phyloP scores from a whole-genome alignment of 495 filamentous ascomycete genomes.

The Aspergillus saccharolyticus region DNA sequence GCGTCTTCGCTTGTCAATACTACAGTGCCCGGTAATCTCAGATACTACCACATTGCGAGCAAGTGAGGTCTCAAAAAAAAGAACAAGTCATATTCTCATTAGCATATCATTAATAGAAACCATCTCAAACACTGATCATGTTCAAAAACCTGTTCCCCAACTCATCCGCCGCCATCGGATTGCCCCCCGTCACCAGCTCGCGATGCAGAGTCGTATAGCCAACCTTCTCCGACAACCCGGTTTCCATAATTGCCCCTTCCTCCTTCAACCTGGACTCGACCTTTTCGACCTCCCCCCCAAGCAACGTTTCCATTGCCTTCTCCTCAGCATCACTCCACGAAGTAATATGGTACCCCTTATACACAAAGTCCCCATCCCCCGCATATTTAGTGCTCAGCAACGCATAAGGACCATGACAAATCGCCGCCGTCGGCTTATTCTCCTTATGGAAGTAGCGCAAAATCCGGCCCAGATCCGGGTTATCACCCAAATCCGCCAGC shows the following conservation, averaged over 20 bases:
- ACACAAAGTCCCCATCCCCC: conserved; percentile 31
- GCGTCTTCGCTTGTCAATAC: too few species aligned
- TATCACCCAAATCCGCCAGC: conserved; percentile 31
- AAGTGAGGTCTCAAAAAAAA: too few species aligned
- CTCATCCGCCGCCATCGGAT: conserved; percentile 28
- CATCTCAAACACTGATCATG: conserved; percentile 26
- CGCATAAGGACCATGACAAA: conserved; percentile 42
- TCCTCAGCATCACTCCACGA: conserved; percentile 32
- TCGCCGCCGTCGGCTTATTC: conserved; percentile 33
- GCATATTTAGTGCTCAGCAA: conserved; percentile 31
- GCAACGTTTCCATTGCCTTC: conserved; percentile 26
- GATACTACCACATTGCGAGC: too few species aligned
- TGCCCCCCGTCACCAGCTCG: conserved; percentile 27
- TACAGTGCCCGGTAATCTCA: too few species aligned
- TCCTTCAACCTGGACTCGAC: conserved; percentile 23
- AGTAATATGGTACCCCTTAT: conserved; percentile 29
- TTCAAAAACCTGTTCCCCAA: conserved; percentile 28
- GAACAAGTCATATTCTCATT: not conserved
- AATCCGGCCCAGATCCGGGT: conserved; percentile 36
- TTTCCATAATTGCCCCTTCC: conserved; percentile 27
- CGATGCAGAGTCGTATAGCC: conserved; percentile 24
- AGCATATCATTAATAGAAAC: not conserved
- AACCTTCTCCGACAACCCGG: conserved; percentile 22
- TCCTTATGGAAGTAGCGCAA: conserved; percentile 31
- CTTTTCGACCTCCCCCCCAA: conserved; percentile 29